Evolutionary conservation across 2,329 filamentous ascomycete species (phyloP).

Genomic region (Diaporthe sp.): DNA sequence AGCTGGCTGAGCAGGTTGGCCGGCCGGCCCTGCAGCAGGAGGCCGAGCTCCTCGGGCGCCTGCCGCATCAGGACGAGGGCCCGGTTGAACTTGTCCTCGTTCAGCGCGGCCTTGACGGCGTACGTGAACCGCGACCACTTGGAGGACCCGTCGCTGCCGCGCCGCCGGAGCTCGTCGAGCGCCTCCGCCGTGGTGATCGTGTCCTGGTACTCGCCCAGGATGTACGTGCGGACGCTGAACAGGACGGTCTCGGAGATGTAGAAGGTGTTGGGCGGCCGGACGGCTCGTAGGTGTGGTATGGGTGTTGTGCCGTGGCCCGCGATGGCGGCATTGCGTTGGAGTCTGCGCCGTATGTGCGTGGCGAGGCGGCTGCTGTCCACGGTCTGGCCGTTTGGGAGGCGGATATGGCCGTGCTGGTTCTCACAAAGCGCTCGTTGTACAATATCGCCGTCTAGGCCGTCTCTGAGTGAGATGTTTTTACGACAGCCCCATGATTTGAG

Average conservation of each 20-base stretch:
- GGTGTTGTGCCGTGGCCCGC: not conserved
- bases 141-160: not conserved
- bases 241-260: constrained; percentile 3
- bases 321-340: not conserved
- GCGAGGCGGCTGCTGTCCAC: constrained; percentile 14
- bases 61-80: constrained; percentile 35
- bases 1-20: constrained; percentile 29
- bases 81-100: constrained; percentile 13
- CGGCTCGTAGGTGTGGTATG: not conserved
- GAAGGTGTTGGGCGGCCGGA: constrained; percentile 2
- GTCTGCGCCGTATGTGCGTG: not conserved
- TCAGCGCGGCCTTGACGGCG: constrained; percentile 12
- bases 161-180: constrained; percentile 7
- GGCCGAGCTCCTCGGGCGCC: constrained; percentile 30
- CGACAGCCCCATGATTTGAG: constrained; percentile 8
- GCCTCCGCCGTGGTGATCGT: not conserved
- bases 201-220: constrained; percentile 9
- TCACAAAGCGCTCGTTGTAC: not conserved
- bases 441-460: not conserved
- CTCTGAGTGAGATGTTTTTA: constrained; percentile 3
- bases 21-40: constrained; percentile 19
- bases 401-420: not conserved
- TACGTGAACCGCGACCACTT: constrained; percentile 17
- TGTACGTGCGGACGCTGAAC: constrained; percentile 4
- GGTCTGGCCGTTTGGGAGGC: not conserved